phyloP scores from a whole-genome alignment of 2,329 filamentous ascomycete species.

The Fusarium napiforme region DNA sequence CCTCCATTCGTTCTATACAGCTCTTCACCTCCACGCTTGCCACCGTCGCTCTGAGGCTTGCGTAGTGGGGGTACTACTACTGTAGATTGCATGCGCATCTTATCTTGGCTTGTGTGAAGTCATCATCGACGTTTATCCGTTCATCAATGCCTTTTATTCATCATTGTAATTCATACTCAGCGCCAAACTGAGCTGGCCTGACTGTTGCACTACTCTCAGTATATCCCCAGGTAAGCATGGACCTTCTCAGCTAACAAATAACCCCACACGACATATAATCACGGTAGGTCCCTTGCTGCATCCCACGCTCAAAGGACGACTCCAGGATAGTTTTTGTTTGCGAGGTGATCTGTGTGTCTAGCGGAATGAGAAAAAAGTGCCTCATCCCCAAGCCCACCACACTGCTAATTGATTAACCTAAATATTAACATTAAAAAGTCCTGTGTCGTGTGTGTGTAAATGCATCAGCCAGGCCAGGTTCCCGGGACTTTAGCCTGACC shows the following conservation, averaged over 20 bases:
- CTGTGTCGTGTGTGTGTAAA: slow-evolving; percentile 5
- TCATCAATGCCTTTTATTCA: slow-evolving; percentile 7
- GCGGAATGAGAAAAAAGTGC: slow-evolving; percentile 2
- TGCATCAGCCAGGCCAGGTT: slow-evolving; percentile 2
- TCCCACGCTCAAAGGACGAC: not conserved
- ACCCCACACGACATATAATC: slow-evolving; percentile 18
- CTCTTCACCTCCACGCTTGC: slow-evolving; percentile 29
- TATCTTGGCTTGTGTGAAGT: slow-evolving; percentile 33
- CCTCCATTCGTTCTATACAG: slow-evolving; percentile 31
- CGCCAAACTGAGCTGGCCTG: slow-evolving; percentile 27
- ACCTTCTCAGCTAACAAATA: slow-evolving; percentile 17
- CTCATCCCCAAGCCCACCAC: not conserved
- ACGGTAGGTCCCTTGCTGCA: slow-evolving; percentile 1
- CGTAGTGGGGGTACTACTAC: slow-evolving; percentile 26
- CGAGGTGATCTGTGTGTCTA: not conserved
- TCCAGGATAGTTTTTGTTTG: not conserved
- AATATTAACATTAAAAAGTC: slow-evolving; percentile 17
- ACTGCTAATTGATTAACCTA: slow-evolving; percentile 8
- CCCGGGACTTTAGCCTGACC: slow-evolving; percentile 19
- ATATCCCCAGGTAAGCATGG: not conserved
- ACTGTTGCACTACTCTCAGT: slow-evolving; percentile 1
- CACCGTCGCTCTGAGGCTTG: slow-evolving; percentile 13
- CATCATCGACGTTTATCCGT: slow-evolving; percentile 30
- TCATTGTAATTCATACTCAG: not conserved
- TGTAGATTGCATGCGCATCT: slow-evolving; percentile 19